phyloP scores from a whole-genome alignment of 805 yeast species.

The Barnettozyma wickerhamii region DNA sequence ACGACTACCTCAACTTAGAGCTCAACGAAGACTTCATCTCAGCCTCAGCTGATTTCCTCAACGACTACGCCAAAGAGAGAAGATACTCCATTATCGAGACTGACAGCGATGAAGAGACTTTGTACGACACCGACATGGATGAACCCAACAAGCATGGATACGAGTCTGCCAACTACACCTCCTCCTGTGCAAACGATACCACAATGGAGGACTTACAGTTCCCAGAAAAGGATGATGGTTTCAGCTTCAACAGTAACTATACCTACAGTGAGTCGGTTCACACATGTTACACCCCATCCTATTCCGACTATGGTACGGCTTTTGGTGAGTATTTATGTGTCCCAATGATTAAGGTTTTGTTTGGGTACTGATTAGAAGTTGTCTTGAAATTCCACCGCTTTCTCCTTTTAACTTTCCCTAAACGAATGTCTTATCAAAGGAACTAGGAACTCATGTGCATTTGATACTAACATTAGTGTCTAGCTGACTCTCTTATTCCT shows the following conservation, averaged over 20 bases:
- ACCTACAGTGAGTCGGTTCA: constrained; percentile 1
- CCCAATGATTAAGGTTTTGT: neutral
- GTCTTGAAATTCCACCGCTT: too few species aligned
- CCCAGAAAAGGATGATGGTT: neutral
- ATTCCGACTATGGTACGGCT: neutral
- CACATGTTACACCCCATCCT: constrained; percentile 7
- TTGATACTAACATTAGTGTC: too few species aligned
- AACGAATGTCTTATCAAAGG: too few species aligned
- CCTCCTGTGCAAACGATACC: neutral
- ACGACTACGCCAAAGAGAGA: constrained; percentile 12
- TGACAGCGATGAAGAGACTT: neutral
- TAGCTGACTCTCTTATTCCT: too few species aligned
- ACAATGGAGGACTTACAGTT: neutral
- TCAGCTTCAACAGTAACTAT: constrained; percentile 2
- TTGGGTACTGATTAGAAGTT: too few species aligned
- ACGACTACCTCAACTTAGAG: constrained; percentile 22
- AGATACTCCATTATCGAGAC: neutral
- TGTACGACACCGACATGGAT: neutral
- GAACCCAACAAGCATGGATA: neutral
- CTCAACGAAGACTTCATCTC: constrained; percentile 21
- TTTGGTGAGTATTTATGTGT: constrained; percentile 1
- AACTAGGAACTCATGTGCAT: too few species aligned
- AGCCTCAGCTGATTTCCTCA: constrained; percentile 16
- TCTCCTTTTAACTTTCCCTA: too few species aligned
- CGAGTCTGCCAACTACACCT: too few species aligned